Conservation (phyloP, 176 grass and related monocot genomes). For the Aegilops speltoides region DNA sequence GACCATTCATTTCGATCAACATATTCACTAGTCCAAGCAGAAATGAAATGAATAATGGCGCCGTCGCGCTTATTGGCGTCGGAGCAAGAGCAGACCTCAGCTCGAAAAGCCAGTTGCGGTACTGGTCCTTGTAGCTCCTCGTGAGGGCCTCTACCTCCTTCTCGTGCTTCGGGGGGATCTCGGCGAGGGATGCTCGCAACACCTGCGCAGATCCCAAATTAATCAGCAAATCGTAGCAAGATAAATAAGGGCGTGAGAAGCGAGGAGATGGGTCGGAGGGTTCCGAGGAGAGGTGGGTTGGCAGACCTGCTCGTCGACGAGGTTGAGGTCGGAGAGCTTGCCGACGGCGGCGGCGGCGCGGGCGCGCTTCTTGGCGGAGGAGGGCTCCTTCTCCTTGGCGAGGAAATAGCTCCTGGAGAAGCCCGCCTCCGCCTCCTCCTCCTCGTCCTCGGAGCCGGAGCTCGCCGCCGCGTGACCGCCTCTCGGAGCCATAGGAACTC, state of each 20-base stretch:
- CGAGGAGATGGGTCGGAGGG: not conserved
- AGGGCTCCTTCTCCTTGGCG: constrained; percentile 79
- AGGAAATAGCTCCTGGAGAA: constrained; percentile 96
- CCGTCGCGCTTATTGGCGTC: not conserved
- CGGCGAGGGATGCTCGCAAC: constrained; percentile 52
- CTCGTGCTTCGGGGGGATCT: constrained; percentile 66
- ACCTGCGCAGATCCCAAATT: constrained; percentile 38
- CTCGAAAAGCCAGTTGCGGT: constrained; percentile 92
- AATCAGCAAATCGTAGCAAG: not conserved
- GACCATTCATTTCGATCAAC: not conserved
- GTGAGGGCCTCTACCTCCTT: constrained; percentile 56
- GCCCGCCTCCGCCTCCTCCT: constrained; percentile 48
- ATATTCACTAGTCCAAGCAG: not conserved
- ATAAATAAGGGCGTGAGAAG: not conserved
- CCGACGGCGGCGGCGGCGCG: constrained; percentile 29
- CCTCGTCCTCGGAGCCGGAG: constrained; percentile 47
- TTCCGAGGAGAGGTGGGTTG: not conserved
- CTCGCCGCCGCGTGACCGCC: constrained; percentile 25
- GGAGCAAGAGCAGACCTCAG: constrained; percentile 39
- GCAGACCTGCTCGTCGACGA: constrained; percentile 71
- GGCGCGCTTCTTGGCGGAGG: constrained; percentile 60
- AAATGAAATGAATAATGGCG: not conserved
- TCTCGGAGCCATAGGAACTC: constrained; percentile 36
- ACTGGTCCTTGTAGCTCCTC: constrained; percentile 65
- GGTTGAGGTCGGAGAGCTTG: constrained; percentile 76